Base-by-base conservation (phyloP, 345 rosid species). In the Murraya koenigii region DNA sequence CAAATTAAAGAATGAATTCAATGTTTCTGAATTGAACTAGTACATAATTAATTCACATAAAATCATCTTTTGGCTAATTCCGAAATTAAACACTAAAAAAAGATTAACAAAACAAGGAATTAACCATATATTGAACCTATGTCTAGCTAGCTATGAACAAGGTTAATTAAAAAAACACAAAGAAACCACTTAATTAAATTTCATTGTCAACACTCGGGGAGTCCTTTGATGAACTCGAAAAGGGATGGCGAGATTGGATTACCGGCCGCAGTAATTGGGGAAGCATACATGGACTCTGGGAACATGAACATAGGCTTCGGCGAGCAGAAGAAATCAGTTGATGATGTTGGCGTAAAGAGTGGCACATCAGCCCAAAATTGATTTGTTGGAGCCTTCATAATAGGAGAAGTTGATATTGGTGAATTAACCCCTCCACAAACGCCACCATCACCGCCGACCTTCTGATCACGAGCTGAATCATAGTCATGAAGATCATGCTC, bases 321-420 rank as follows among this genome's bases (percentile, higher is more conserved):
- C 0, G 86, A 86, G 79, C 69, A 78, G 75, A 84, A 86, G 58
- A 81, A 79, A 77, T 80, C 76, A 8, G 78, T 26, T 0, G 84
- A 52, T 52, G 44, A 72, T 4, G 49, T 74, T 3, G 87, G 81
- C 0, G 91, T 86, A 41, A 84, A 86, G 22, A 85, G 80, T 44
- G 91, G 87, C 61, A 84, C 75, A 70, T 83, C 89, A 14, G 69
- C 77, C 9, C 84, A 69, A 67, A n/a, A 59, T 14, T 71, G 38
- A 32, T 66, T 72, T 15, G 65, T 73, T 1, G 80, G 78, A 55
- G 76, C 78, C 66, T 69, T 74, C 4, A 67, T 56, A 58, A 81
- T 23, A 4, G 79, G 75, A 17, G 85, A 75, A 64, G 52, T 60
- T 14, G 59, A 61, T 1, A 22, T 17, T 11, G 25, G 44, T 8